These are phyloP conservation scores for Kregervanrija fluxuum DNA, from an alignment of 805 yeast genomes.

Conservation along the genomic window DNA sequence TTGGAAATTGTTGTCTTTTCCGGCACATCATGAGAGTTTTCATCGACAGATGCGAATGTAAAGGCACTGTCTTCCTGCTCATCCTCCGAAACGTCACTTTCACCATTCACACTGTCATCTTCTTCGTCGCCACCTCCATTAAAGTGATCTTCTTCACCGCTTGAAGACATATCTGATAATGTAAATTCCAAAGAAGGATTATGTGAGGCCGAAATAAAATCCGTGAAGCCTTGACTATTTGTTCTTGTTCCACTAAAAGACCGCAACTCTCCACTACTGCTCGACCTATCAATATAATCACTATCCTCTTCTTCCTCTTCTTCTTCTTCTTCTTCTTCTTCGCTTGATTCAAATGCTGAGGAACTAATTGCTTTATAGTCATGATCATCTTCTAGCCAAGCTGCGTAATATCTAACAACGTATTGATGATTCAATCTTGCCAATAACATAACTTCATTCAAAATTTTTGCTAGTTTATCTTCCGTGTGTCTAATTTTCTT, in stretches of 20 bases:
- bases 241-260: slow-evolving; percentile 21
- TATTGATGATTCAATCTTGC: slow-evolving; percentile 92
- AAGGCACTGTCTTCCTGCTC: slow-evolving; percentile 19
- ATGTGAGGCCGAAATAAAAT: slow-evolving; percentile 61
- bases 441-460: slow-evolving; percentile 86
- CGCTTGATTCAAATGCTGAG: slow-evolving; percentile 23
- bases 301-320: slow-evolving; percentile 18
- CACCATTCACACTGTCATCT: slow-evolving; percentile 16
- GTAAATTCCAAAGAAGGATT: slow-evolving; percentile 52
- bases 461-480: slow-evolving; percentile 68
- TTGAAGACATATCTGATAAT: slow-evolving; percentile 31
- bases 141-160: slow-evolving; percentile 16
- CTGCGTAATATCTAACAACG: slow-evolving; percentile 93
- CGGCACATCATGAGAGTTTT: slow-evolving; percentile 1
- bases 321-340: slow-evolving; percentile 18
- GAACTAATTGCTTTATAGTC: slow-evolving; percentile 9
- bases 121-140: slow-evolving; percentile 15
- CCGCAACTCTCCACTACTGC: slow-evolving; percentile 1
- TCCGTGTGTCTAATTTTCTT: slow-evolving; percentile 83
- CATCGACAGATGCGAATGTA: slow-evolving; percentile 19
- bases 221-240: slow-evolving; percentile 39
- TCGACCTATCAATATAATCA: slow-evolving; percentile 5
- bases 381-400: slow-evolving; percentile 84
- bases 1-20: slow-evolving; percentile 2
- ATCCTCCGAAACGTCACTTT: slow-evolving; percentile 8